Percentiles rank a stretch among this genome's conserved stretches.
phyloP scores from a whole-genome alignment of 2,329 filamentous ascomycete genomes.

The Ceratocystis huliohia region DNA sequence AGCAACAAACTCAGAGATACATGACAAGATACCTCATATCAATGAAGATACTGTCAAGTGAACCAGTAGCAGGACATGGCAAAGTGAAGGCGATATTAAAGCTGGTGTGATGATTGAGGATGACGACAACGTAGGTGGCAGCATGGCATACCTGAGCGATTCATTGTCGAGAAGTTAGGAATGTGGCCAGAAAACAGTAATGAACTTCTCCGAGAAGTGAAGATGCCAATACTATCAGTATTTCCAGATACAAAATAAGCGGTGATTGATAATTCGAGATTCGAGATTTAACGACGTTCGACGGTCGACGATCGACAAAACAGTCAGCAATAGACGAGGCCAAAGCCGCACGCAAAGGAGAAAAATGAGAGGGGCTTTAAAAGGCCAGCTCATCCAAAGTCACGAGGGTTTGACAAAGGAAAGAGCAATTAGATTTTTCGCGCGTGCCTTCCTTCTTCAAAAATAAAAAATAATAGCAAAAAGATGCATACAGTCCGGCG shows the following conservation, averaged over 20 bases:
- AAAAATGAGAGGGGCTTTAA: background rate
- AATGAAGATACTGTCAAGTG: no score
- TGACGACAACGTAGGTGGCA: background rate
- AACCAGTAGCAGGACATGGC: background rate
- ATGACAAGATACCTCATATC: no score
- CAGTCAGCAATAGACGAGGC: background rate
- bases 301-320: background rate
- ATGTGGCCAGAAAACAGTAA: background rate
- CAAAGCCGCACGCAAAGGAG: background rate
- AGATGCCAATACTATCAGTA: background rate
- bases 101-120: conserved; percentile 18
- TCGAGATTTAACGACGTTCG: background rate
- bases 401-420: background rate
- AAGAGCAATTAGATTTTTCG: background rate
- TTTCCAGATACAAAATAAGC: no score
- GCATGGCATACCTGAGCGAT: conserved; percentile 17
- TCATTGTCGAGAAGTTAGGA: conserved; percentile 9
- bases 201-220: background rate
- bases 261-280: no score
- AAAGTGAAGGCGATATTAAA: no score
- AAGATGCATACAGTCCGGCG: background rate
- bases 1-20: no score
- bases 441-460: background rate
- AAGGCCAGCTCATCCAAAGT: background rate
- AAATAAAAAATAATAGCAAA: background rate